Percentiles rank a stretch among this genome's conserved stretches.
phyloP scores from a whole-genome alignment of 2,329 filamentous ascomycete species.

The Teratosphaeriaceae sp. region DNA sequence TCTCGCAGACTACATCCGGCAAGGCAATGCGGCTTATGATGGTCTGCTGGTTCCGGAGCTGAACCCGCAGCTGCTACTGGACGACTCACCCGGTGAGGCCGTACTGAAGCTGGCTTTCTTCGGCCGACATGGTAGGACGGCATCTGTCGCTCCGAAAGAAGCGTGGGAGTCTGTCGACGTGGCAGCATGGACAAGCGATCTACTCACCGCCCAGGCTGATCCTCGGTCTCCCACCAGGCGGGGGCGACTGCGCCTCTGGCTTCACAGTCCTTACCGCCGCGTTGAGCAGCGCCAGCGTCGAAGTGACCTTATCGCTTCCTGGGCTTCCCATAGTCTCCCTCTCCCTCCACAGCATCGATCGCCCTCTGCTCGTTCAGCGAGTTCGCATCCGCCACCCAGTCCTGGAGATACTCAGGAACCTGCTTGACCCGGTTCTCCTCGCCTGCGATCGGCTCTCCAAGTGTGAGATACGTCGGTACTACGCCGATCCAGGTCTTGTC shows the following conservation, averaged over 20 bases:
- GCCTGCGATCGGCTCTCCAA: conserved; percentile 58
- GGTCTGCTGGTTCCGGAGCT: conserved; percentile 7
- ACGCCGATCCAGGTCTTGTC: conserved; percentile 53
- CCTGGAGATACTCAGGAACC: conserved; percentile 56
- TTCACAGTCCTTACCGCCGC: conserved; percentile 13
- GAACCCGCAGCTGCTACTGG: conserved; percentile 9
- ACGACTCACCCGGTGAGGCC: conserved; percentile 9
- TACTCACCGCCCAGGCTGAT: not conserved
- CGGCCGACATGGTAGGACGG: conserved; percentile 6
- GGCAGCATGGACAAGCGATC: conserved; percentile 9
- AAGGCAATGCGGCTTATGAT: conserved; percentile 27
- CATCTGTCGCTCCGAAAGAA: conserved; percentile 30
- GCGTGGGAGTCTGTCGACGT: conserved; percentile 18
- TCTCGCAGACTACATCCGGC: conserved; percentile 22
- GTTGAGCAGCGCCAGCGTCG: conserved; percentile 34
- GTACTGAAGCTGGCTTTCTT: conserved; percentile 19
- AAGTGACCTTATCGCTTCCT: conserved; percentile 52
- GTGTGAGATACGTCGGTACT: conserved; percentile 56
- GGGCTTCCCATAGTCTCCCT: conserved; percentile 3
- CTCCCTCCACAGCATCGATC: conserved; percentile 25
- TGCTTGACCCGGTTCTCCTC: conserved; percentile 52
- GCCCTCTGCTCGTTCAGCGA: conserved; percentile 28
- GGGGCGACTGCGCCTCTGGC: conserved; percentile 8
- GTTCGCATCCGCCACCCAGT: conserved; percentile 47
- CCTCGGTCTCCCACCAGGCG: not conserved